These are phyloP conservation scores for Vitellaria paradoxa DNA, from an alignment of 179 eudicot species.

Conservation along the genomic window DNA sequence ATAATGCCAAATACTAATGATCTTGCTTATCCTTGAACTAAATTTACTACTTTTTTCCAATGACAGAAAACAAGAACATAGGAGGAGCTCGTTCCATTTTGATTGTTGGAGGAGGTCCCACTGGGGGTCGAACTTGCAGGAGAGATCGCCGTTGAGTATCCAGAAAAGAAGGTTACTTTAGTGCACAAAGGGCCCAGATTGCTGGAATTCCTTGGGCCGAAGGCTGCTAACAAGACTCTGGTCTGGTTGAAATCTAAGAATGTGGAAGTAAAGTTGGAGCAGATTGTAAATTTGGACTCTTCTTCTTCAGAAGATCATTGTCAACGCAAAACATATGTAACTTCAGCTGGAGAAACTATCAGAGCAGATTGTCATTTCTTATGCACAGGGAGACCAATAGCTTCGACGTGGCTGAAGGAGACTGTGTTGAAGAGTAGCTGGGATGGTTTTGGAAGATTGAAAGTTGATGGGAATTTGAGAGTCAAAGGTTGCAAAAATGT, in stretches of 20 bases:
- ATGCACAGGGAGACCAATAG: conserved; percentile 50
- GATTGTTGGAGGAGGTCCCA: conserved; percentile 66
- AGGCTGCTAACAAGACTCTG: conserved; percentile 48
- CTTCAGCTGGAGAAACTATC: conserved; percentile 50
- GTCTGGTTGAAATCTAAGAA: conserved; percentile 44
- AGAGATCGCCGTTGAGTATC: conserved; percentile 47
- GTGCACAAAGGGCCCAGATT: conserved; percentile 49
- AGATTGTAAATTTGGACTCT: conserved; percentile 30
- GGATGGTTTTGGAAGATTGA: conserved; percentile 36
- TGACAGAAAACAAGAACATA: conserved; percentile 52
- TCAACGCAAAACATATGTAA: conserved; percentile 27
- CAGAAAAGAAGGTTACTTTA: conserved; percentile 46
- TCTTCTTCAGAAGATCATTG: no score
- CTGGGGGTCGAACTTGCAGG: conserved; percentile 68
- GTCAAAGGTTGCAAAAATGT: conserved; percentile 49
- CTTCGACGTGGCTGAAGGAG: conserved; percentile 46
- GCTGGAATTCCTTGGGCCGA: conserved; percentile 48
- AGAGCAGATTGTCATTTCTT: conserved; percentile 50
- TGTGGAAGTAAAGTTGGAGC: conserved; percentile 48
- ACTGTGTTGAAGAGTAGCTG: conserved; percentile 33
- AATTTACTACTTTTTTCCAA: background rate
- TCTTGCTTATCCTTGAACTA: background rate
- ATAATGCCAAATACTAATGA: background rate
- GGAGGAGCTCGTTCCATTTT: conserved; percentile 39
- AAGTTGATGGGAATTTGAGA: conserved; percentile 51